Percentiles rank a stretch among this genome's conserved stretches.
phyloP scores from a whole-genome alignment of 106 monocot genomes.

The Apostasia ramifera region DNA sequence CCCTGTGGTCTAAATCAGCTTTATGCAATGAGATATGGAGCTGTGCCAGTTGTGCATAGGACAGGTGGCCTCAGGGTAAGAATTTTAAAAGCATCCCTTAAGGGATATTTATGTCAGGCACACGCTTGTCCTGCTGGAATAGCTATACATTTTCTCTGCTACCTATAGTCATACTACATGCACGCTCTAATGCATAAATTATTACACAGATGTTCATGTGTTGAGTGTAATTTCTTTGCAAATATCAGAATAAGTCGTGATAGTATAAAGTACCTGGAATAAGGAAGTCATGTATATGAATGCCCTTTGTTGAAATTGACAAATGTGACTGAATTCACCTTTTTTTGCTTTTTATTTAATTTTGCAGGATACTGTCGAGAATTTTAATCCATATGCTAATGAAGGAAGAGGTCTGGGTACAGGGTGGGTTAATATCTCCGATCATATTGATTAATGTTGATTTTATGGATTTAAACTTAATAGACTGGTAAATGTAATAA shows the following conservation, averaged over 20 bases:
- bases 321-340: background rate
- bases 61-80: slow-evolving; percentile 87
- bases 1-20: slow-evolving; percentile 93
- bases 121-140: too few species aligned
- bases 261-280: too few species aligned
- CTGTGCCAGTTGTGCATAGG: slow-evolving; percentile 73
- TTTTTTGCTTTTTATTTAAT: slow-evolving; percentile 2
- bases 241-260: too few species aligned
- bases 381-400: slow-evolving; percentile 62
- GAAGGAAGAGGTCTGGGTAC: slow-evolving; percentile 63
- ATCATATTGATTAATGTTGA: background rate
- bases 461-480: background rate
- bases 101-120: too few species aligned
- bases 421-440: slow-evolving; percentile 38
- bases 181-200: too few species aligned
- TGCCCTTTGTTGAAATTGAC: background rate
- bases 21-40: slow-evolving; percentile 94
- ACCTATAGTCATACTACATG: too few species aligned
- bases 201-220: too few species aligned
- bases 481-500: background rate
- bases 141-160: too few species aligned
- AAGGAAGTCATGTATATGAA: background rate
- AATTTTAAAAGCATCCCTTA: background rate
- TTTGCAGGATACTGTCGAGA: slow-evolving; percentile 74
- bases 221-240: too few species aligned